phyloP scores from a whole-genome alignment of 305 asterid species.

The Salvia sclarea region DNA sequence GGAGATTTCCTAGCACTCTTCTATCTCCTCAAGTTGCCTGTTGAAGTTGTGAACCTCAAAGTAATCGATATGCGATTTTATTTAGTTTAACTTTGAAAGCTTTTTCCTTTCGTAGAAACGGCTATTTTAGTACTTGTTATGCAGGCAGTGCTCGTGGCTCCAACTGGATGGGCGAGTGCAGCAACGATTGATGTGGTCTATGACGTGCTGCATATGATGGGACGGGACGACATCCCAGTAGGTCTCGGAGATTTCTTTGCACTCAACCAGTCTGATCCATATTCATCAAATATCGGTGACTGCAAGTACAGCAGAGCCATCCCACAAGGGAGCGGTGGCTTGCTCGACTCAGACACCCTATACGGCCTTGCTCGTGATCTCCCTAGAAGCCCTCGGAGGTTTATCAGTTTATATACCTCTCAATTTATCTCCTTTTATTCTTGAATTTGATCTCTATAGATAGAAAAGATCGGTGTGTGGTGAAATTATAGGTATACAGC shows the following conservation, averaged over 20 bases:
- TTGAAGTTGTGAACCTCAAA: conserved; percentile 68
- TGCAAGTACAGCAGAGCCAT: conserved; percentile 73
- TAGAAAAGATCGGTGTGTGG: too few species aligned
- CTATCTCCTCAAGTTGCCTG: conserved; percentile 76
- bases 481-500: conserved; percentile 60
- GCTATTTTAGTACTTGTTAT: background rate
- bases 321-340: conserved; percentile 88
- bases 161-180: conserved; percentile 90
- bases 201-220: conserved; percentile 93
- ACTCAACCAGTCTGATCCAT: conserved; percentile 56
- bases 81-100: too few species aligned
- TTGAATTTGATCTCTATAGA: too few species aligned
- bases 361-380: conserved; percentile 75
- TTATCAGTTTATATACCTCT: background rate
- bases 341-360: conserved; percentile 79
- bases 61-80: conserved; percentile 27
- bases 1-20: conserved; percentile 88
- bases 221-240: conserved; percentile 82
- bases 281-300: conserved; percentile 54
- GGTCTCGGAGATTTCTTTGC: conserved; percentile 76
- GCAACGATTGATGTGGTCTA: conserved; percentile 79
- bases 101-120: too few species aligned
- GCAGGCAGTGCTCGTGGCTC: conserved; percentile 74
- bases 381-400: conserved; percentile 90
- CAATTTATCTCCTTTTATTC: too few species aligned